Percentiles rank a stretch among this genome's conserved stretches.
Evolutionary conservation across 352 stramenopile species (phyloP).

Genomic region (Blastocystis sp.): DNA sequence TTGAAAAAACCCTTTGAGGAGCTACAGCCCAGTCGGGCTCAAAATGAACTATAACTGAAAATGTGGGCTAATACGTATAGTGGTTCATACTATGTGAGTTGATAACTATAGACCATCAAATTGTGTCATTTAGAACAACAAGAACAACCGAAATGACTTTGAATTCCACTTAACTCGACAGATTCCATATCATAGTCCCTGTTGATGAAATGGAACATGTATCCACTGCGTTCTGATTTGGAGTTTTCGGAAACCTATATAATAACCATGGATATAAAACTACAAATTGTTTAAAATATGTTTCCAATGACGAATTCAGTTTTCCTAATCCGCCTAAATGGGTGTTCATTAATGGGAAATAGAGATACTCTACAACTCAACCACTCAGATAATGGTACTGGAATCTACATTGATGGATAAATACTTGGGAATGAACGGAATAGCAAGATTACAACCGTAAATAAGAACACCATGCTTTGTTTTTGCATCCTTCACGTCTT

Average conservation of each 20-base stretch:
- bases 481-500: neutral
- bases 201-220: slow-evolving; percentile 11
- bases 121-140: neutral
- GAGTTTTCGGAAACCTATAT: neutral
- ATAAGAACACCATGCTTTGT: slow-evolving; percentile 1
- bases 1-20: neutral
- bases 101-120: neutral
- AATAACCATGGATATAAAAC: neutral
- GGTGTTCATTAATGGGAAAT: slow-evolving; percentile 27
- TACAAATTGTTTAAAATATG: slow-evolving; percentile 11
- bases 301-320: neutral
- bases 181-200: slow-evolving; percentile 25
- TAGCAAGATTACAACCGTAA: neutral
- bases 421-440: slow-evolving; percentile 37
- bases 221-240: slow-evolving; percentile 26
- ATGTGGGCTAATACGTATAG: neutral
- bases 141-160: neutral
- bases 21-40: neutral
- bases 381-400: neutral
- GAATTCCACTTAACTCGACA: neutral
- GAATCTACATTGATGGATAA: slow-evolving; percentile 24
- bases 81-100: neutral
- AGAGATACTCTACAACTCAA: slow-evolving; percentile 1
- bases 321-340: slow-evolving; percentile 12
- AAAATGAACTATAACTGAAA: neutral